phyloP scores from a whole-genome alignment of 164 flowering plant genomes.

The Dillenia turbinata region DNA sequence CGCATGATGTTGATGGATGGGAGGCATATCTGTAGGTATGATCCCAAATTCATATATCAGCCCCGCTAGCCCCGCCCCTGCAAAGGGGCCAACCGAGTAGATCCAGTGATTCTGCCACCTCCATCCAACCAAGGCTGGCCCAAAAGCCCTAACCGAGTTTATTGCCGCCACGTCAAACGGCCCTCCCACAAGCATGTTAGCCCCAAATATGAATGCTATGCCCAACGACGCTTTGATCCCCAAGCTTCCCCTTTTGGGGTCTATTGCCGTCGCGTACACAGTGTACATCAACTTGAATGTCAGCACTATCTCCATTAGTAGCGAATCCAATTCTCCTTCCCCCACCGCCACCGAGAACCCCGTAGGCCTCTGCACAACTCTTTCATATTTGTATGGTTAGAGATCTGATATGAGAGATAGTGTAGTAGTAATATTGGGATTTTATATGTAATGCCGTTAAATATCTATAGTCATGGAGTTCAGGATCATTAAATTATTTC shows the following conservation, averaged over 20 bases:
- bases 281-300: constrained; percentile 62
- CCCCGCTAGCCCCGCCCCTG: constrained; percentile 50
- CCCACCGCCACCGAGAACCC: constrained; percentile 39
- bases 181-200: constrained; percentile 53
- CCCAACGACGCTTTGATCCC: constrained; percentile 55
- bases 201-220: constrained; percentile 51
- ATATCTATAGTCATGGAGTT: too few relatives aligned
- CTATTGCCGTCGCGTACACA: constrained; percentile 52
- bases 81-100: constrained; percentile 63
- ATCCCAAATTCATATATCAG: constrained; percentile 44
- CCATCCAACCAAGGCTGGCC: constrained; percentile 68
- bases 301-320: constrained; percentile 50
- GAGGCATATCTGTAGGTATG: constrained; percentile 29
- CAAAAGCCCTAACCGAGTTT: constrained; percentile 72
- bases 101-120: constrained; percentile 69
- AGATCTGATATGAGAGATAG: too few relatives aligned
- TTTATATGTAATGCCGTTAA: too few relatives aligned
- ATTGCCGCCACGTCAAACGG: constrained; percentile 66
- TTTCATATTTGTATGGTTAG: too few relatives aligned
- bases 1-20: constrained; percentile 12
- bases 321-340: constrained; percentile 30
- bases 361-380: constrained; percentile 39
- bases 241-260: constrained; percentile 53
- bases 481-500: neutral
- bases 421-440: too few relatives aligned